These are phyloP conservation scores for Stereum hirsutum DNA, from an alignment of 1,284 basidiomycete genomes.

Conservation along the genomic window DNA sequence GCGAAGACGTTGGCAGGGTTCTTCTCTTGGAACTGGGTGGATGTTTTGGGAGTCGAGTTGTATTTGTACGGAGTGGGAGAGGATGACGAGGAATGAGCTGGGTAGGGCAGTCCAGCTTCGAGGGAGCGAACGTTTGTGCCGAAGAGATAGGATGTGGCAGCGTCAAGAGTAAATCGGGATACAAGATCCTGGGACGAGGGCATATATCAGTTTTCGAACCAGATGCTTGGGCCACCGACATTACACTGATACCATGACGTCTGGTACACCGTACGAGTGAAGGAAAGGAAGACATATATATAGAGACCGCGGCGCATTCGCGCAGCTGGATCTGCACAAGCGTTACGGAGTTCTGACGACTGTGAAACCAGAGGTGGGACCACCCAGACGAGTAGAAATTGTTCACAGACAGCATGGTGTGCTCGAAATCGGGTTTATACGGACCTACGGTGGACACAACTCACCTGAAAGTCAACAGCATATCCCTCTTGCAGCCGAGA, in stretches of 20 bases:
- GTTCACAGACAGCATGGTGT: no score
- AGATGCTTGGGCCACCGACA: no score
- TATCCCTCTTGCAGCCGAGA: constrained; percentile 5
- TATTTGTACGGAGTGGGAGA: not conserved
- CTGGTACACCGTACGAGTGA: not conserved
- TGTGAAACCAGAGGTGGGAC: no score
- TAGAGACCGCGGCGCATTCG: no score
- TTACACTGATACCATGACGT: no score
- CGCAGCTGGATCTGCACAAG: no score
- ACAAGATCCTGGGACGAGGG: constrained; percentile 17
- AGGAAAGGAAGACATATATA: no score
- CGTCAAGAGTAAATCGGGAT: constrained; percentile 28
- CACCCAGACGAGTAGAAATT: no score
- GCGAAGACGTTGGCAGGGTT: constrained; percentile 20
- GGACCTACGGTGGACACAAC: constrained; percentile 14
- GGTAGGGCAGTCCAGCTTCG: constrained; percentile 18
- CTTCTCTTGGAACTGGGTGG: no score
- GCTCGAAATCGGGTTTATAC: not conserved
- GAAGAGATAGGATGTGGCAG: constrained; percentile 30
- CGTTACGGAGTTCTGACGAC: no score
- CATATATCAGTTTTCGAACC: no score
- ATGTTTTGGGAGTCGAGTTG: no score
- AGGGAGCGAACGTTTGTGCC: constrained; percentile 25
- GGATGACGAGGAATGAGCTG: constrained; percentile 11
- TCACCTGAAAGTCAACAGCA: constrained; percentile 20